Evolutionary conservation across 2,329 filamentous ascomycete genomes (phyloP).

Genomic region (Aschersonia sp.): DNA sequence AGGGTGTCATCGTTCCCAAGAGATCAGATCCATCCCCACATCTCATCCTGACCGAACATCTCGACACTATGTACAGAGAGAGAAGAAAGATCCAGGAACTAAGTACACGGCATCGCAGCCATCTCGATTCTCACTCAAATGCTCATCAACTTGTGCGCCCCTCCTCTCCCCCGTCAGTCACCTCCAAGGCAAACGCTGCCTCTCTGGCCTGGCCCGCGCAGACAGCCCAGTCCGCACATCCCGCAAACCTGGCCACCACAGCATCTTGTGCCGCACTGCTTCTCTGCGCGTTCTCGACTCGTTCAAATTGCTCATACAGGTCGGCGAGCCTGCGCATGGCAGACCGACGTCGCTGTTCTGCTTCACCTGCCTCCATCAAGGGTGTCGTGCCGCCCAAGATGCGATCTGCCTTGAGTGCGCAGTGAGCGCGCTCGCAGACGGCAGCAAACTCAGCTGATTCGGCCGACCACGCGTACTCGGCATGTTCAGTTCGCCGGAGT

Average conservation of each 20-base stretch:
- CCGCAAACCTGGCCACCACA: slow-evolving; percentile 11
- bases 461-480: slow-evolving; percentile 12
- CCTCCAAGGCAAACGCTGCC: slow-evolving; percentile 9
- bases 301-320: slow-evolving; percentile 6
- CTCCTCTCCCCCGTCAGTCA: not conserved
- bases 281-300: slow-evolving; percentile 6
- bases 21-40: too few relatives aligned
- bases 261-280: slow-evolving; percentile 8
- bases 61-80: too few relatives aligned
- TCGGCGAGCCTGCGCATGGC: slow-evolving; percentile 4
- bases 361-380: not conserved
- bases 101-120: too few relatives aligned
- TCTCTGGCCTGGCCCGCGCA: slow-evolving; percentile 12
- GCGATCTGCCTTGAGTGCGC: slow-evolving; percentile 9
- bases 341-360: not conserved
- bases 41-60: too few relatives aligned
- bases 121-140: too few relatives aligned
- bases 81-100: too few relatives aligned
- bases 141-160: too few relatives aligned
- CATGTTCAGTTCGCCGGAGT: slow-evolving; percentile 2
- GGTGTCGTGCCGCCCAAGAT: slow-evolving; percentile 1
- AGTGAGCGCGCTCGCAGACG: slow-evolving; percentile 7
- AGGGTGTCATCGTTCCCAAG: too few relatives aligned
- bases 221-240: slow-evolving; percentile 11
- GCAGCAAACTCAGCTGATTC: slow-evolving; percentile 10